Percentiles rank a stretch among this genome's conserved stretches.
These are phyloP conservation scores for Penicillium silybi DNA, from an alignment of 495 filamentous ascomycete species.

Conservation along the genomic window DNA sequence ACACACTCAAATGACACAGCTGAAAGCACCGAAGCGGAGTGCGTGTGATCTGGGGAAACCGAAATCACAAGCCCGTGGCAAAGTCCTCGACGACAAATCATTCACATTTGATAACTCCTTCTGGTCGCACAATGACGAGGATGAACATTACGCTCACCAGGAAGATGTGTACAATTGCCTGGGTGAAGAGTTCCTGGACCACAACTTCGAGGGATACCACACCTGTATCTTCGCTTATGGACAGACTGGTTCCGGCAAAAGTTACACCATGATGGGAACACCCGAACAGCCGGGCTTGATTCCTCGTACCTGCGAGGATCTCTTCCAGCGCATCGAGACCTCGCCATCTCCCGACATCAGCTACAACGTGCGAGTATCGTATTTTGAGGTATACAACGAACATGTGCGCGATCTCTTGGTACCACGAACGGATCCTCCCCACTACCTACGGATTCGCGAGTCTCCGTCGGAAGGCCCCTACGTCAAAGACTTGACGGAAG, in stretches of 20 bases:
- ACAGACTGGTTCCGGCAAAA: conserved; percentile 96
- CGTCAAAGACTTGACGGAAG: conserved; percentile 91
- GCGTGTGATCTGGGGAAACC: conserved; percentile 60
- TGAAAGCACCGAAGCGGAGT: conserved; percentile 60
- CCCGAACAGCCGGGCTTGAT: conserved; percentile 84
- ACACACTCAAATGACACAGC: conserved; percentile 70
- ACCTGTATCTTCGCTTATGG: conserved; percentile 99
- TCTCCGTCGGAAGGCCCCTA: conserved; percentile 96
- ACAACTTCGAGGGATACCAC: conserved; percentile 99
- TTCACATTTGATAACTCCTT: conserved; percentile 98
- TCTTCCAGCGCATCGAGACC: conserved; percentile 90
- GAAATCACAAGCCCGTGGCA: conserved; percentile 63
- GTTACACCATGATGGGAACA: conserved; percentile 99
- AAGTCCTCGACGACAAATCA: conserved; percentile 76
- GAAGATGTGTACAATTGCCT: conserved; percentile 92
- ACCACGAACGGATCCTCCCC: conserved; percentile 66
- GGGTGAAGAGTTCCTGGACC: conserved; percentile 95
- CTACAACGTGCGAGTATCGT: conserved; percentile 94
- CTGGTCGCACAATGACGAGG: conserved; percentile 78
- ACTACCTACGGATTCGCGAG: conserved; percentile 97
- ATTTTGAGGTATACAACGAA: conserved; percentile 99
- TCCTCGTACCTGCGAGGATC: conserved; percentile 92
- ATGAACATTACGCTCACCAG: conserved; percentile 77
- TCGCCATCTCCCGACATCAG: conserved; percentile 82
- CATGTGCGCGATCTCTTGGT: conserved; percentile 94